These are phyloP conservation scores for Aspergillus fischeri DNA, from an alignment of 2,329 filamentous ascomycete genomes.

Conservation along the genomic window DNA sequence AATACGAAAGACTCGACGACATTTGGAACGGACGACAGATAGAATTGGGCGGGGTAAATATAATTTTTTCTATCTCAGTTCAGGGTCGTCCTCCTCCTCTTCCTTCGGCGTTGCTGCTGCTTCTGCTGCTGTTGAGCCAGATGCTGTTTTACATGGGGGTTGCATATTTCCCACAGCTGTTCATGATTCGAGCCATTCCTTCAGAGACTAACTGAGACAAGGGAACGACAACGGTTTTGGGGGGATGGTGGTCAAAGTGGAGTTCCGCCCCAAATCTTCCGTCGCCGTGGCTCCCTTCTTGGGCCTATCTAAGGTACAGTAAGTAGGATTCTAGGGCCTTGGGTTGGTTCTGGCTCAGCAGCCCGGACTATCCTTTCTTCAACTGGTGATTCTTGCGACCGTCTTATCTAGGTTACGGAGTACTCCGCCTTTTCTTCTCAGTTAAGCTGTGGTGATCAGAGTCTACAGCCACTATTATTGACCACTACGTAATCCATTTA, in stretches of 20 bases:
- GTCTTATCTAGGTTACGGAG: too few species aligned
- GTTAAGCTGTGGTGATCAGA: too few species aligned
- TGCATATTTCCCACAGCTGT: neutral
- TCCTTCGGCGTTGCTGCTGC: neutral
- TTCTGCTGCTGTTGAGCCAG: too few species aligned
- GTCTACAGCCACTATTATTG: too few species aligned
- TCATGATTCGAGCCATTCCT: neutral
- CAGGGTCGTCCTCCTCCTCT: neutral
- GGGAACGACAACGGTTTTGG: neutral
- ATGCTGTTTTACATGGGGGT: neutral
- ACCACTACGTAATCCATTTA: too few species aligned
- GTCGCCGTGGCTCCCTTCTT: neutral
- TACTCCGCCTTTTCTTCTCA: too few species aligned
- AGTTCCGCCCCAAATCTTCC: slow-evolving; percentile 6
- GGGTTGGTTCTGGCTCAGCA: too few species aligned
- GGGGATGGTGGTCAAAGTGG: slow-evolving; percentile 4
- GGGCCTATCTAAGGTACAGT: too few species aligned
- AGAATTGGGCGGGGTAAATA: neutral
- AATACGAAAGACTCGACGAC: neutral
- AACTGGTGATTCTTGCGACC: too few species aligned
- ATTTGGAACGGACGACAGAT: neutral
- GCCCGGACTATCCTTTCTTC: too few species aligned
- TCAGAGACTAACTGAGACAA: neutral
- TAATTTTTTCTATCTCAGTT: neutral
- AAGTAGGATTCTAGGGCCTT: too few species aligned